Base-by-base conservation (phyloP, 257 asterid genomes). In the Nicotiana otophora region DNA sequence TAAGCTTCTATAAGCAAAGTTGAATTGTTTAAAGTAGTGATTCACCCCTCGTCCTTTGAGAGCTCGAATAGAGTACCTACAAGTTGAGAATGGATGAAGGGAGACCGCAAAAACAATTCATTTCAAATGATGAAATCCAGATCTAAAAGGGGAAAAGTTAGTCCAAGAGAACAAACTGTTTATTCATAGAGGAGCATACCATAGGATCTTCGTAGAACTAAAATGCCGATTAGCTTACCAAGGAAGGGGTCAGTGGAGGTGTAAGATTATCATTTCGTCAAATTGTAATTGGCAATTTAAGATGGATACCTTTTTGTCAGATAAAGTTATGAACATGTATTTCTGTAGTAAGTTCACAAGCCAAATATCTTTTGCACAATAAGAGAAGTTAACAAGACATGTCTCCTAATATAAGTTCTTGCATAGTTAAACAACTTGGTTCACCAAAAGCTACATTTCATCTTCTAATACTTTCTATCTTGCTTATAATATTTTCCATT, bases 21-120 rank as follows among this genome's bases (percentile, higher is more conserved):
- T 34, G 12, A 87, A 82, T 74, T 85, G 87, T 85, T 89, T 82
- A 28, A 79, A 70, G 85, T 90, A 88, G 84, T 85, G 78, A 83
- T 78, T 83, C 78, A 57, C 58, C 39, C 89, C 87, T 57, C 36
- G 89, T 78, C 86, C 88, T 57, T 62, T 77, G 64, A 55, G 77
- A 48, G 86, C 82, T 87, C 81, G 87, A 39, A 90, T 82, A 39
- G 86, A 62, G 84, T 89, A 86, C 97, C 97, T 93, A 83, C 85
- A 83, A 85, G 85, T 81, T 33, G 26, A 77, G 58, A 79, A 61
- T 20, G 77, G 80, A 76, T 54, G 81, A 81, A 64, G 76, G 57
- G 55, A 78, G 55, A 75, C 66, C 75, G 63, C 72, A 76, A 79
- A 46, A 72, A 66, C 20, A 81, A 70, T 19, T 81, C 67, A 33